A percentile compares a stretch with the other conserved stretches of the same genome.
Conservation (phyloP, 345 rosid species). For the Syzygium oleosum region DNA sequence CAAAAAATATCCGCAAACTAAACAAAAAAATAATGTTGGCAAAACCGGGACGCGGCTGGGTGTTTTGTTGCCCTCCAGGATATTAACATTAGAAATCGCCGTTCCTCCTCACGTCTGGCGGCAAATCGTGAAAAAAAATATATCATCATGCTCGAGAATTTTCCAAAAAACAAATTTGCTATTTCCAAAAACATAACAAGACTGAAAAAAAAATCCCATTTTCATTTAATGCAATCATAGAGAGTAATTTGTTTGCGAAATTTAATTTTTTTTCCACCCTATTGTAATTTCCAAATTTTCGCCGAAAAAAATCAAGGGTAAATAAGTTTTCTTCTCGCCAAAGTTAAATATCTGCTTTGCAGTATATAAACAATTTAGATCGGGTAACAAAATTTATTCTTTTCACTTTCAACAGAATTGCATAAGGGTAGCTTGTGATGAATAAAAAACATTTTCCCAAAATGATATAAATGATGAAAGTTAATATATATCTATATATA, state of each 20-base stretch:
- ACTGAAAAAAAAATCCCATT: background rate
- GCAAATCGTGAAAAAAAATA: background rate
- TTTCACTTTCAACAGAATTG: background rate
- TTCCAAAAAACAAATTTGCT: background rate
- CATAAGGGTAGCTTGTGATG: background rate
- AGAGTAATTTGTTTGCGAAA: no score
- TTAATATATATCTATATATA: no score
- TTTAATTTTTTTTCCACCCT: no score
- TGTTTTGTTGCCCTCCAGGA: background rate
- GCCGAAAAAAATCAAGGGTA: no score
- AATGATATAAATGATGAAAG: background rate
- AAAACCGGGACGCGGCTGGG: background rate
- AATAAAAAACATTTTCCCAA: background rate
- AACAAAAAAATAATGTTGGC: background rate
- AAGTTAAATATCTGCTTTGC: background rate
- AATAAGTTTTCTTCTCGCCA: no score
- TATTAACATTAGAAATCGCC: background rate
- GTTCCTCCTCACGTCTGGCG: background rate
- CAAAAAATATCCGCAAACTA: conserved; percentile 3
- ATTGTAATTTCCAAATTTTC: no score
- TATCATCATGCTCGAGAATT: background rate
- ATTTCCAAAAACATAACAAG: background rate
- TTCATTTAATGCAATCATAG: background rate
- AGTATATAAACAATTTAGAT: background rate
- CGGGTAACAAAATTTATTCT: background rate